Conservation (phyloP, 2,329 filamentous ascomycete species). For the Emericellopsis cladophorae region DNA sequence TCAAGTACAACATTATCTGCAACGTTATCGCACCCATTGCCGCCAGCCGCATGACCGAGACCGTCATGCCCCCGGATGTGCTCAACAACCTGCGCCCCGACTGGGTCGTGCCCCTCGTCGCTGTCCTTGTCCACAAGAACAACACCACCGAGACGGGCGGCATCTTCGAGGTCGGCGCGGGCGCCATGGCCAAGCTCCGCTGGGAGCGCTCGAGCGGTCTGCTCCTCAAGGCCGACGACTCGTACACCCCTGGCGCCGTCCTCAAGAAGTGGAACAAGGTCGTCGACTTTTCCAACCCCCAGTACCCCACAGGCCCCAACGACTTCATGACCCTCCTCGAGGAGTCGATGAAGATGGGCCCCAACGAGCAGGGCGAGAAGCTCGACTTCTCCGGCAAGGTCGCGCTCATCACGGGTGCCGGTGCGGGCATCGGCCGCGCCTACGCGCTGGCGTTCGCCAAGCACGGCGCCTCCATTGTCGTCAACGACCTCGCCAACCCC, state of each 20-base stretch:
- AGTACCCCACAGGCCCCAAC: constrained; percentile 72
- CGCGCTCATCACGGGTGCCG: constrained; percentile 76
- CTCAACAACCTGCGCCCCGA: constrained; percentile 78
- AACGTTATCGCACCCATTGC: constrained; percentile 95
- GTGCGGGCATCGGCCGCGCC: constrained; percentile 80
- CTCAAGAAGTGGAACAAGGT: constrained; percentile 84
- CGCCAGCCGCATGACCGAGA: constrained; percentile 90
- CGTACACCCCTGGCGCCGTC: constrained; percentile 77
- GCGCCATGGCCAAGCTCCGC: constrained; percentile 81
- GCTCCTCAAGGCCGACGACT: constrained; percentile 77
- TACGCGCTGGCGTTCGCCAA: constrained; percentile 84
- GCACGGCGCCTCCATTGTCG: constrained; percentile 71
- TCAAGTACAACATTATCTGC: constrained; percentile 93
- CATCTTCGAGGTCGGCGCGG: constrained; percentile 90
- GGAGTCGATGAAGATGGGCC: constrained; percentile 64
- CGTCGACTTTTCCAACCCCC: constrained; percentile 67
- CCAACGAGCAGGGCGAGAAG: constrained; percentile 59
- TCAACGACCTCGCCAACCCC: constrained; percentile 92
- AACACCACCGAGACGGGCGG: constrained; percentile 73
- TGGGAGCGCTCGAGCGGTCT: constrained; percentile 91
- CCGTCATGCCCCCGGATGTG: constrained; percentile 89
- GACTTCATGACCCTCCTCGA: constrained; percentile 83
- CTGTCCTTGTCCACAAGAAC: constrained; percentile 72
- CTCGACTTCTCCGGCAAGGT: constrained; percentile 77
- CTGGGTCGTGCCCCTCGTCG: constrained; percentile 90